Evolutionary conservation across 2,329 filamentous ascomycete genomes (phyloP), one percentile per base, ranked within the genome.

Genomic region (Grosmannia penicillata): DNA sequence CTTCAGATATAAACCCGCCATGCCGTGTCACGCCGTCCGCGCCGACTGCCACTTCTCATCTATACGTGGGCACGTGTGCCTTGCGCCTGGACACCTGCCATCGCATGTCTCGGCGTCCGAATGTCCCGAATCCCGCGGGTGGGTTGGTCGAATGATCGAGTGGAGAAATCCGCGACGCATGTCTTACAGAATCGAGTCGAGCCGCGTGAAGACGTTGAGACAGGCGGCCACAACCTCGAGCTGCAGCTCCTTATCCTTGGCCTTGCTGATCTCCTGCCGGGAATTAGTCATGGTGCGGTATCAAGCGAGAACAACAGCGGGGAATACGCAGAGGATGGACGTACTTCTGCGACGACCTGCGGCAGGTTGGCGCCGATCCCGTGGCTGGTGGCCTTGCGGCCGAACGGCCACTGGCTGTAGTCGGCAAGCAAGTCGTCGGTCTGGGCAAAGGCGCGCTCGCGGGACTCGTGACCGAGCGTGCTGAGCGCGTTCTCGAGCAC

Each of bases 381-480:
- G 47, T 85, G 74, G 27, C 62, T 75, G 25, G 76, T 75, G 22
- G 84, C 82, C 60, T 87, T 82, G 62, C 78, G 81, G 38, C 79
- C 86, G 63, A 98, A 98, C 1, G 91, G 91, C 80, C 82, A 98
- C 64, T 96, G 91, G 52, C 85, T 93, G 61, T 95, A 98, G 56
- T 96, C 89, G 30, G 85, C 85, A 42, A 98, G 66, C 47, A 98
- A 64, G 62, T 96, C 91, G 58, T 98, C 91, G 15, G 94, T 93
- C 65, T 96, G 89, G 29, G 86, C 85, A 59, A 96, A 98, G 5
- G 91, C 89, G 48, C 89, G 72, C 62, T 98, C 91, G 49, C 91
- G 71, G 40, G 89, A 79, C 65, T 98, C 91, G 56, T 96, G 91
- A 49, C 87, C 85, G 46, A 98, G 74, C 13, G 83, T 93, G 40